Percentiles rank a stretch among this genome's conserved stretches.
Evolutionary conservation across 305 asterid genomes (phyloP).

Genomic region (Fraxinus xanthoxyloides): DNA sequence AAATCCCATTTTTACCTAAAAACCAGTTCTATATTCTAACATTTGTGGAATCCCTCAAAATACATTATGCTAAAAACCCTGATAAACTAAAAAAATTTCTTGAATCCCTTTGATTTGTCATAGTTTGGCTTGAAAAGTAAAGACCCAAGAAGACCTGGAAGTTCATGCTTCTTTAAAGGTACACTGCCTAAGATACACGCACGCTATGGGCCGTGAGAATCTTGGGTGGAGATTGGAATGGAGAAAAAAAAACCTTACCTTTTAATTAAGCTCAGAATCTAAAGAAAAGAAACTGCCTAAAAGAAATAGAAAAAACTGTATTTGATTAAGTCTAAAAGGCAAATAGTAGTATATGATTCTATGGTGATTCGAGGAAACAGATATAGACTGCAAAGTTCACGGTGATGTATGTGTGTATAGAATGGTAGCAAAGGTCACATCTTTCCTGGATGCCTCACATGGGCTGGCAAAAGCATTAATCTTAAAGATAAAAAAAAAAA

Average conservation of each 20-base stretch:
- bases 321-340: background rate
- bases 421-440: background rate
- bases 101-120: slow-evolving; percentile 17
- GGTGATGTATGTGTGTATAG: background rate
- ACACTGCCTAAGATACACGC: slow-evolving; percentile 36
- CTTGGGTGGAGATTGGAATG: background rate
- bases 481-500: background rate
- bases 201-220: slow-evolving; percentile 28
- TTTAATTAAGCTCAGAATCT: slow-evolving; percentile 19
- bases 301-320: slow-evolving; percentile 11
- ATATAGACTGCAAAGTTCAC: background rate
- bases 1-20: slow-evolving; percentile 51
- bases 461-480: background rate
- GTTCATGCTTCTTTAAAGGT: slow-evolving; percentile 5
- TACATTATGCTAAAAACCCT: slow-evolving; percentile 9
- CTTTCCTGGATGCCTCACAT: background rate
- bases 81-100: background rate
- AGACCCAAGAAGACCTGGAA: slow-evolving; percentile 5
- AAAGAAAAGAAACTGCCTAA: slow-evolving; percentile 5
- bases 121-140: slow-evolving; percentile 21
- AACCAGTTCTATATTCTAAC: slow-evolving; percentile 17
- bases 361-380: background rate
- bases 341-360: background rate
- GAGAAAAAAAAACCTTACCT: slow-evolving; percentile 24
- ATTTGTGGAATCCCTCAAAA: slow-evolving; percentile 5